These are phyloP conservation scores for Claviceps paspali DNA, from an alignment of 2,329 filamentous ascomycete genomes.

Conservation along the genomic window DNA sequence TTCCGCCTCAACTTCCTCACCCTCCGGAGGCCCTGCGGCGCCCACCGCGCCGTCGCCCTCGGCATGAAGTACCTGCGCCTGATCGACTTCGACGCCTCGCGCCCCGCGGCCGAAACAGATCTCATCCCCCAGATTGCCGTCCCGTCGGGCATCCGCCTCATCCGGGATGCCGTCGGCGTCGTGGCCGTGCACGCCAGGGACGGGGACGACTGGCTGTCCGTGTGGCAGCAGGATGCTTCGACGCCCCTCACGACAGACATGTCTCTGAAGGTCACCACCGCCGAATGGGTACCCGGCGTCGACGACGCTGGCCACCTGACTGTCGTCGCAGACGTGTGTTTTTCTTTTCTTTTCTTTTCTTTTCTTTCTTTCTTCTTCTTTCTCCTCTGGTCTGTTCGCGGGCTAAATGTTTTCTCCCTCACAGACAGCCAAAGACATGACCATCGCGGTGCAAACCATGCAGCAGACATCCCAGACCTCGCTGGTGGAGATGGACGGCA, in stretches of 20 bases:
- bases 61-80: conserved; percentile 6
- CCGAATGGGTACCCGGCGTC: conserved; percentile 1
- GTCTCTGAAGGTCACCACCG: neutral
- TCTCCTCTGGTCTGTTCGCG: too few relatives aligned
- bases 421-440: conserved; percentile 10
- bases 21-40: conserved; percentile 2
- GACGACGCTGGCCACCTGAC: conserved; percentile 2
- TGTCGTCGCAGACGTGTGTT: conserved; percentile 7
- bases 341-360: neutral
- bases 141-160: conserved; percentile 3
- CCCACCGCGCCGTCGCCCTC: neutral
- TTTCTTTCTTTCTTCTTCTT: too few relatives aligned
- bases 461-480: too few relatives aligned
- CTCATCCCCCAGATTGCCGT: neutral
- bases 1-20: conserved; percentile 6
- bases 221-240: conserved; percentile 5
- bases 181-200: conserved; percentile 5
- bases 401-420: too few relatives aligned
- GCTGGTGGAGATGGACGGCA: too few relatives aligned
- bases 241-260: neutral
- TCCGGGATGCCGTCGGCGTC: conserved; percentile 5
- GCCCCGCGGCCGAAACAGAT: neutral
- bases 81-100: conserved; percentile 5
- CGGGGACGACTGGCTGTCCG: conserved; percentile 3
- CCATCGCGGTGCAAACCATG: conserved; percentile 8